These are phyloP conservation scores for Leucocoprinus leucothites DNA, from an alignment of 768 basidiomycete species.

Conservation along the genomic window DNA sequence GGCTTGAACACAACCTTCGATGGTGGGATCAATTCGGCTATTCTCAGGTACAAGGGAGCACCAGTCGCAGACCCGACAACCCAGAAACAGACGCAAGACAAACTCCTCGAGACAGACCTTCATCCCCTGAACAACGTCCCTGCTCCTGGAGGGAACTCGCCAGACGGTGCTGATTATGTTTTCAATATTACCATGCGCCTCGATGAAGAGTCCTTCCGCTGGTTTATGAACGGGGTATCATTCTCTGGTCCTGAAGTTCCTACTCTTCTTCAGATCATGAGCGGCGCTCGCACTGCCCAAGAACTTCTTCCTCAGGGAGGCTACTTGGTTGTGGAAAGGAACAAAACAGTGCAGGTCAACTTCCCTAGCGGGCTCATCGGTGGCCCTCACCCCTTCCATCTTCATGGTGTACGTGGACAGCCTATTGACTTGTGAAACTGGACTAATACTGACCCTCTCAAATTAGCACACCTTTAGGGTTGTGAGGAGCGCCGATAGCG, in stretches of 20 bases:
- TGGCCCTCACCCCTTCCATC: conserved; percentile 38
- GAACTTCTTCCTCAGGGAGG: conserved; percentile 47
- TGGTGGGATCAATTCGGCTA: conserved; percentile 40
- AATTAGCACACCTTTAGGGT: conserved; percentile 43
- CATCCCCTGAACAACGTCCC: conserved; percentile 30
- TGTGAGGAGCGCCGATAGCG: conserved; percentile 33
- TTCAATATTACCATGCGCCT: conserved; percentile 31
- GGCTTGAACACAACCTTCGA: conserved; percentile 23
- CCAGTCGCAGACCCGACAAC: conserved; percentile 35
- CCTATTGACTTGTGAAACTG: neutral
- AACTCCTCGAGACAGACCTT: conserved; percentile 36
- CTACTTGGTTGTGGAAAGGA: conserved; percentile 44
- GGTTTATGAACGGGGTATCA: conserved; percentile 6
- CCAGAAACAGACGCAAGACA: conserved; percentile 13
- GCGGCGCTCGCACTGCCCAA: conserved; percentile 42
- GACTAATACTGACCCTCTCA: neutral
- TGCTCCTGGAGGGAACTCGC: conserved; percentile 30
- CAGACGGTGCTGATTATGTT: conserved; percentile 40
- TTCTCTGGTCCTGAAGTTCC: conserved; percentile 28
- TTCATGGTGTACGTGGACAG: conserved; percentile 30
- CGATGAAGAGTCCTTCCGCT: conserved; percentile 11
- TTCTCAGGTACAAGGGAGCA: conserved; percentile 46
- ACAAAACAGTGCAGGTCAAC: conserved; percentile 35
- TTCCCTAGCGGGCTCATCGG: conserved; percentile 33
- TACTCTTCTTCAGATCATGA: conserved; percentile 57